These are phyloP conservation scores for Eimeria falciformis DNA, from an alignment of 169 alveolate species.

Conservation along the genomic window DNA sequence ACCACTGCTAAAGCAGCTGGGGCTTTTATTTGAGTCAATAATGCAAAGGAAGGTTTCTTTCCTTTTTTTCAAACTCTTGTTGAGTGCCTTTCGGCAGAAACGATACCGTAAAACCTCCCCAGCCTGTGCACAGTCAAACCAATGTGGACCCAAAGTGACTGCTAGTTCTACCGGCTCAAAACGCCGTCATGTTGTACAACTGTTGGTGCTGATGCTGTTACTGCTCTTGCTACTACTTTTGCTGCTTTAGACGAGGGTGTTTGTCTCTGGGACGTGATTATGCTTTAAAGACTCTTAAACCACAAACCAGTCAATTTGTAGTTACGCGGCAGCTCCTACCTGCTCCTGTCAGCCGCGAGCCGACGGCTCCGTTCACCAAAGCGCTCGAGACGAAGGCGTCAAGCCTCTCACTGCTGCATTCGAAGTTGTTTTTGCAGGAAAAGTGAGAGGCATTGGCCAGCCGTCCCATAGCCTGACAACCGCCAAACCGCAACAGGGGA, in stretches of 20 bases:
- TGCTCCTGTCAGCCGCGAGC: neutral
- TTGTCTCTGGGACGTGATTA: no score
- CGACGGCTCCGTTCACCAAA: neutral
- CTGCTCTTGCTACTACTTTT: no score
- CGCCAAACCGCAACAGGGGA: no score
- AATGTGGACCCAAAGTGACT: no score
- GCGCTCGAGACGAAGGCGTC: conserved; percentile 3
- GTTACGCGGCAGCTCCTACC: neutral
- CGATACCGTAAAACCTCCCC: neutral
- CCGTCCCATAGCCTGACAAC: neutral
- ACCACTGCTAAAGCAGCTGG: neutral
- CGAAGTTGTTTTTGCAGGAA: neutral
- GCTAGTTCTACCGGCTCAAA: no score
- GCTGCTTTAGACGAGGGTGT: no score
- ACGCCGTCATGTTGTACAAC: no score
- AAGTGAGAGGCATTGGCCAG: neutral
- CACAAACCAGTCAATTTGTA: no score
- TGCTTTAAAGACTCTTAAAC: no score
- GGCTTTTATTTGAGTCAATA: no score
- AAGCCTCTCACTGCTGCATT: neutral
- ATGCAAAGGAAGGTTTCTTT: neutral
- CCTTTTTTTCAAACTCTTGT: neutral
- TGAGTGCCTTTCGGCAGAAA: neutral
- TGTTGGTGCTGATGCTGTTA: no score
- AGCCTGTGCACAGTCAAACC: no score